Conservation (phyloP, 2,329 filamentous ascomycete genomes). For the Aspergillus sp. region DNA sequence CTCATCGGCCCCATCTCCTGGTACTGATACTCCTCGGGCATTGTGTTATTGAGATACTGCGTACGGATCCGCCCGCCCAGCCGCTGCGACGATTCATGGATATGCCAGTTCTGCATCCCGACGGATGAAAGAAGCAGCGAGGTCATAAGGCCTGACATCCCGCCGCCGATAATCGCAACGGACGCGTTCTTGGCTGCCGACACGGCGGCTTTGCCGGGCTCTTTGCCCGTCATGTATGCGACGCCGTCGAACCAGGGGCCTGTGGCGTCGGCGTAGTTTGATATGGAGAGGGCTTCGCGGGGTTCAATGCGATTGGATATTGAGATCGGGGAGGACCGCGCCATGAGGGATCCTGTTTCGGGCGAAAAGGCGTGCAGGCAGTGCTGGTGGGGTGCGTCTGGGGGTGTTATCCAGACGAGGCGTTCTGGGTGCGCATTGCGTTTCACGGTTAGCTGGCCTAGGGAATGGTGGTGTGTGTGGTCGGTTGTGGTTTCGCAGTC, state of each 20-base stretch:
- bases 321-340: slow-evolving; percentile 23
- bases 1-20: slow-evolving; percentile 49
- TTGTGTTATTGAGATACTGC: slow-evolving; percentile 42
- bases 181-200: slow-evolving; percentile 32
- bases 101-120: slow-evolving; percentile 47
- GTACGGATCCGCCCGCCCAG: slow-evolving; percentile 48
- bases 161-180: slow-evolving; percentile 40
- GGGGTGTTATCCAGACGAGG: slow-evolving; percentile 43
- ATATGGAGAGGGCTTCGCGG: slow-evolving; percentile 33
- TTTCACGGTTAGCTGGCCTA: slow-evolving; percentile 43
- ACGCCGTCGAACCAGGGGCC: slow-evolving; percentile 45
- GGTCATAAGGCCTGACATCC: slow-evolving; percentile 38
- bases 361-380: slow-evolving; percentile 39
- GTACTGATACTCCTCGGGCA: slow-evolving; percentile 36
- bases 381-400: slow-evolving; percentile 26
- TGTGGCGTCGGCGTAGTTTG: slow-evolving; percentile 36
- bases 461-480: slow-evolving; percentile 44
- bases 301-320: slow-evolving; percentile 17
- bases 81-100: slow-evolving; percentile 43
- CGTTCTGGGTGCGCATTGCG: slow-evolving; percentile 41
- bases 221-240: slow-evolving; percentile 34
- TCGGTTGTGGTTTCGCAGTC: slow-evolving; percentile 37
- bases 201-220: slow-evolving; percentile 24
- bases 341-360: slow-evolving; percentile 11
- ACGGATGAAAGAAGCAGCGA: slow-evolving; percentile 45